Percentiles rank a stretch among this genome's conserved stretches.
Conservation (phyloP, 306 rosid genomes). For the Vigna radiata region DNA sequence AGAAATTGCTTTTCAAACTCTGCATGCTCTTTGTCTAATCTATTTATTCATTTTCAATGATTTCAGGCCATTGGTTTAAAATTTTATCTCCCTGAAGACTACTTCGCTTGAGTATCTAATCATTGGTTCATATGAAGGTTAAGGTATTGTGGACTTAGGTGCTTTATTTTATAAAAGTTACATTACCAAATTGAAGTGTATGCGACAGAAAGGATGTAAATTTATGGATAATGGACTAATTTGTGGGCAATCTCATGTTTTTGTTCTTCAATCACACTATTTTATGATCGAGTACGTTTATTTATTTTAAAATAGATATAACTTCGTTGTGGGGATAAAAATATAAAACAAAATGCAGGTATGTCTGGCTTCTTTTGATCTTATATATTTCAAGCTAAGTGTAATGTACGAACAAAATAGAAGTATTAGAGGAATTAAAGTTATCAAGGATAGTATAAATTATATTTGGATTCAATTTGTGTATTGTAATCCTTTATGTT, state of each 20-base stretch:
- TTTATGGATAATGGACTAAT: slow-evolving; percentile 7
- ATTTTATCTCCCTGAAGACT: slow-evolving; percentile 79
- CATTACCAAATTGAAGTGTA: neutral
- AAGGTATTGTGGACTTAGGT: neutral
- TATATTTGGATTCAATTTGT: too few species aligned
- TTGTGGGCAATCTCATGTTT: neutral
- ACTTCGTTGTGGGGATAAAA: neutral
- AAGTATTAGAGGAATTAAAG: too few species aligned
- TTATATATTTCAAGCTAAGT: too few species aligned
- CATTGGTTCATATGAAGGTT: slow-evolving; percentile 17
- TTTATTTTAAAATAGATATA: neutral
- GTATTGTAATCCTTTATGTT: too few species aligned
- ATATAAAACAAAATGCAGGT: too few species aligned
- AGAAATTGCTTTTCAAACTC: slow-evolving; percentile 17
- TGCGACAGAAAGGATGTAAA: slow-evolving; percentile 24
- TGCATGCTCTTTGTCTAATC: slow-evolving; percentile 18
- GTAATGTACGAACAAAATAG: too few species aligned
- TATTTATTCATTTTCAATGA: slow-evolving; percentile 34
- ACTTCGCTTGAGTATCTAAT: slow-evolving; percentile 51
- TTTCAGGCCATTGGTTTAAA: slow-evolving; percentile 82
- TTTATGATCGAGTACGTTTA: neutral
- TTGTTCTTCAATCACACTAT: neutral
- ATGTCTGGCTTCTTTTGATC: too few species aligned
- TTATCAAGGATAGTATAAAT: too few species aligned
- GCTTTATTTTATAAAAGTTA: slow-evolving; percentile 1